Percentiles rank a stretch among this genome's conserved stretches.
Conservation (phyloP, 208 protist genomes). For the Wallacemonas sp. region DNA sequence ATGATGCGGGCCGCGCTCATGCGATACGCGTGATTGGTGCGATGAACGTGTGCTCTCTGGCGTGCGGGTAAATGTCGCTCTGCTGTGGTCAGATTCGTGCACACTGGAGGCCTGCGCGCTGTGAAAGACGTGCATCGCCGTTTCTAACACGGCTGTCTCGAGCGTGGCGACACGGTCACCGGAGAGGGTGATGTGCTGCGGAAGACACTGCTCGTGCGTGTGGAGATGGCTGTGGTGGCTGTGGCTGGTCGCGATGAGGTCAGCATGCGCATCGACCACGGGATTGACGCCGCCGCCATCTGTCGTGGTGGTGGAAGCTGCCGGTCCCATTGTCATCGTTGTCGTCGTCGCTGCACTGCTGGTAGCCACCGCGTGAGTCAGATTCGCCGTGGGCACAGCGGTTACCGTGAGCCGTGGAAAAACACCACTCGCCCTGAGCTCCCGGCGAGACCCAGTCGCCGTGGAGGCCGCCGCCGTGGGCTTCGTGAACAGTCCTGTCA, state of each 20-base stretch:
- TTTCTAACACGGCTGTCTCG: constrained; percentile 9
- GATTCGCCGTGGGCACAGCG: not conserved
- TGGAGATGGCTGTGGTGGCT: too few species aligned
- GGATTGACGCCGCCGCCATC: not conserved
- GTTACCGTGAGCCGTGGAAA: constrained; percentile 11
- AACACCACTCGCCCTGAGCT: too few species aligned
- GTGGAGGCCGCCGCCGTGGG: not conserved
- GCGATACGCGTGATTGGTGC: too few species aligned
- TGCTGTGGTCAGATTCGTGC: not conserved
- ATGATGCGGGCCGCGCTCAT: too few species aligned
- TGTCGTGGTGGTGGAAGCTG: constrained; percentile 5
- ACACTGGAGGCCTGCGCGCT: not conserved
- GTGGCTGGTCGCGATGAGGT: too few species aligned
- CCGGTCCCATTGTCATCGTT: too few species aligned
- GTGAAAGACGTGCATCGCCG: constrained; percentile 6
- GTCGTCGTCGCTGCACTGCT: not conserved
- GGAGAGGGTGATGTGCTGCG: not conserved
- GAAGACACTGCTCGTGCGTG: not conserved
- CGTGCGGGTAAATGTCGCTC: too few species aligned
- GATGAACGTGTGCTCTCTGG: too few species aligned
- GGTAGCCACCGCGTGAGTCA: not conserved
- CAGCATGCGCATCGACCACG: too few species aligned
- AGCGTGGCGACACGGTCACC: not conserved
- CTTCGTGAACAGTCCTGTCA: not conserved
- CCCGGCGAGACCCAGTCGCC: too few species aligned